Evolutionary conservation across 1,284 basidiomycete genomes (phyloP).

Genomic region (Heliocybe sulcata): DNA sequence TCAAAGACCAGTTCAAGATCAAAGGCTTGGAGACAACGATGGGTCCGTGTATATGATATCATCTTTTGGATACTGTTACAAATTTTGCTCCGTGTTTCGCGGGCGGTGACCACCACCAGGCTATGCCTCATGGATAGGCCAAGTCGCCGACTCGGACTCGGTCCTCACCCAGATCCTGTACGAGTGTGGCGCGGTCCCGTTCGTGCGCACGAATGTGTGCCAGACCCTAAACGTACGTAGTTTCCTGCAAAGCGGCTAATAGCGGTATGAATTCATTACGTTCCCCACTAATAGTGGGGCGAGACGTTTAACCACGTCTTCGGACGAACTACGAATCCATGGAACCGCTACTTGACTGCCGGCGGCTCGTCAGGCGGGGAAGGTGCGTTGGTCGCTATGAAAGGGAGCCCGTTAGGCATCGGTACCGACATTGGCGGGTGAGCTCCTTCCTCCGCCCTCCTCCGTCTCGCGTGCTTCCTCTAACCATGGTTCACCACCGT

Average conservation of each 20-base stretch:
- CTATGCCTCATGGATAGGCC: slow-evolving; percentile 61
- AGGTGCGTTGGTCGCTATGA: slow-evolving; percentile 46
- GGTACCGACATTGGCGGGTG: slow-evolving; percentile 62
- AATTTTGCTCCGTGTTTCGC: slow-evolving; percentile 1
- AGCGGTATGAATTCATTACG: slow-evolving; percentile 3
- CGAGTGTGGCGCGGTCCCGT: slow-evolving; percentile 58
- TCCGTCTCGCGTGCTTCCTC: neutral
- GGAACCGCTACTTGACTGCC: slow-evolving; percentile 41
- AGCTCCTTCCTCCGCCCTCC: slow-evolving; percentile 4
- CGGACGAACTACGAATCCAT: slow-evolving; percentile 62
- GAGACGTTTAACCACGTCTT: slow-evolving; percentile 62
- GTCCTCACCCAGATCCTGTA: slow-evolving; percentile 55
- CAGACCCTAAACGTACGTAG: slow-evolving; percentile 37
- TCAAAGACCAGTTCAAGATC: slow-evolving; percentile 55
- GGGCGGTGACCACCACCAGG: slow-evolving; percentile 32
- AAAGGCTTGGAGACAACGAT: slow-evolving; percentile 46
- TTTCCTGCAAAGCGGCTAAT: slow-evolving; percentile 29
- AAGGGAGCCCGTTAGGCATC: slow-evolving; percentile 55
- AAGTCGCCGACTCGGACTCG: slow-evolving; percentile 43
- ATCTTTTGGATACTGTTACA: no score
- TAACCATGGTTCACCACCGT: neutral
- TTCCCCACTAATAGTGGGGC: slow-evolving; percentile 33
- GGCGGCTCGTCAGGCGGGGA: slow-evolving; percentile 64
- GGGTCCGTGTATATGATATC: slow-evolving; percentile 23
- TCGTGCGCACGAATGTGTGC: slow-evolving; percentile 66